Base-by-base conservation (phyloP, 805 yeast genomes). In the Monosporozyma servazzii region DNA sequence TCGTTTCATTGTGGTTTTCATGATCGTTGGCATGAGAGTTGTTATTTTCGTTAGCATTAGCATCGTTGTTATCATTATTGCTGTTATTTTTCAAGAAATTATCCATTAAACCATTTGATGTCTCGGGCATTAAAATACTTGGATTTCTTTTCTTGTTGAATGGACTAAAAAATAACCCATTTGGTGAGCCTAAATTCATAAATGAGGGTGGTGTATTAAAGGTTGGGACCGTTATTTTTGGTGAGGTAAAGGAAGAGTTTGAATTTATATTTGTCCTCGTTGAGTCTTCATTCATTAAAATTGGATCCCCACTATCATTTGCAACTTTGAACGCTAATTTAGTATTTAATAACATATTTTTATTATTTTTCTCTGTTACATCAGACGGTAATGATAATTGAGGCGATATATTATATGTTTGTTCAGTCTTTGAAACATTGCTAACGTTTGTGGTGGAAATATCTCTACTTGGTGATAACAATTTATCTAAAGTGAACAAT, bases 131-230 rank as follows among this genome's bases (percentile, higher is more conserved):
- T 21, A 41, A 41, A 21, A 41, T 41, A 21, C 44, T 53, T 25
- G 52, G 25, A 18, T 51, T 50, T 44, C 61, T 57, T 37, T 50
- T 48, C 15, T 18, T 43, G 48, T 55, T 10, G 53, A 55, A 43
- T 49, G 58, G 47, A 52, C 53, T n/a, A 54, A 54, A 40, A 18
- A 48, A 36, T 23, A 40, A 18, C 2, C 49, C 37, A 10, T 57
- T 56, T 8, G 67, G 66, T 2, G 68, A 59, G 1, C 62, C 63
- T 46, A 58, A 56, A 44, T 57, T 62, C 13, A 63, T 48, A 54
- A 60, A 60, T 2, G 69, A 64, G 8, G 69, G 67, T 2, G 69
- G 68, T 3, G 68, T 62, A 45, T 59, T 59, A 41, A 62, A 59
- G 31, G 47, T 45, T 6, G 47, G 27, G 31, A 30, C 4, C 9